Evolutionary conservation across 1,284 basidiomycete species (phyloP).

Genomic region (Pulchroboletus neoregius): DNA sequence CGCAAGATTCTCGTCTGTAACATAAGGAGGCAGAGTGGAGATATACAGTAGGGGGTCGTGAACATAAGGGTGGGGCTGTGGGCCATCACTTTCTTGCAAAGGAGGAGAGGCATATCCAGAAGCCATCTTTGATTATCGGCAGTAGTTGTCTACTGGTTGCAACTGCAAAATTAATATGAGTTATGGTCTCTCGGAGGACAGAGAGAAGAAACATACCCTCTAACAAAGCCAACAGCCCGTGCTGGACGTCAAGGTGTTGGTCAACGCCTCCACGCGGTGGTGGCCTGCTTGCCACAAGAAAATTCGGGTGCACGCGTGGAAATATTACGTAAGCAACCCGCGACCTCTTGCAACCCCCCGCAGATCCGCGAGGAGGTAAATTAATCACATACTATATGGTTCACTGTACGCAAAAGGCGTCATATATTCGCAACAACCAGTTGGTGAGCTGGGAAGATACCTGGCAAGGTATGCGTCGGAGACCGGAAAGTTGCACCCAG

Average conservation of each 20-base stretch:
- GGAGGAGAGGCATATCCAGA: slow-evolving; percentile 36
- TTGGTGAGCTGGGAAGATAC: too few species aligned
- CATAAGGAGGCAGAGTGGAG: slow-evolving; percentile 63
- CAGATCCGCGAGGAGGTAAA: too few species aligned
- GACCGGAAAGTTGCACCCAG: too few species aligned
- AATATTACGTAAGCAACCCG: slow-evolving; percentile 33
- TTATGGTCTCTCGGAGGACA: background rate
- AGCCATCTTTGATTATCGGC: slow-evolving; percentile 36
- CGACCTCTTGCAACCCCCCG: too few species aligned
- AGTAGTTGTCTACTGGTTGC: slow-evolving; percentile 19
- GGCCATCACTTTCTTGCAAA: slow-evolving; percentile 31
- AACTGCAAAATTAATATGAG: background rate
- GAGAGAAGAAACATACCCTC: slow-evolving; percentile 20
- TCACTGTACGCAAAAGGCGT: too few species aligned
- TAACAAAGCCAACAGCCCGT: slow-evolving; percentile 30
- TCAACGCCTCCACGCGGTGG: slow-evolving; percentile 17
- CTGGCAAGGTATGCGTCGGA: too few species aligned
- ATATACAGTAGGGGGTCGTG: slow-evolving; percentile 77
- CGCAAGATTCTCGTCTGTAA: slow-evolving; percentile 72
- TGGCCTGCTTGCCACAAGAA: slow-evolving; percentile 21
- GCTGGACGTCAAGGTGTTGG: slow-evolving; percentile 31
- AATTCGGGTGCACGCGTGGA: slow-evolving; percentile 30
- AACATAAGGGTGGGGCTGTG: slow-evolving; percentile 65
- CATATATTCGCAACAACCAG: too few species aligned
- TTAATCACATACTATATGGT: too few species aligned